A percentile compares a stretch with the other conserved stretches of the same genome.
phyloP scores from a whole-genome alignment of 1,139 yeast genomes.

The Zygosaccharomyces pseudobailii region DNA sequence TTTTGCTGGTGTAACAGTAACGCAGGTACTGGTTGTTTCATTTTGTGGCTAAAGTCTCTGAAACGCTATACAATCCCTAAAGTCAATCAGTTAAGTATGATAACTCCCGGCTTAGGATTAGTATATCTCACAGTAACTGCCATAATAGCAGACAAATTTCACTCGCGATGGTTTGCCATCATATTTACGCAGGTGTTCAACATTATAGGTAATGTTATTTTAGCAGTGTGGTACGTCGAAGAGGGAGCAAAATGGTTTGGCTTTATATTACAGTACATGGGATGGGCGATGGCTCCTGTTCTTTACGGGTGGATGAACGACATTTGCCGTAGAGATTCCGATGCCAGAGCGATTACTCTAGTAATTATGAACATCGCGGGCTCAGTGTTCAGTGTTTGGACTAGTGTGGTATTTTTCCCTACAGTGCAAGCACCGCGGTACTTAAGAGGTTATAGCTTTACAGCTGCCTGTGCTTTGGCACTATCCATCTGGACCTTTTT shows the following conservation, averaged over 20 bases:
- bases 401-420: conserved; percentile 45
- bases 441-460: conserved; percentile 48
- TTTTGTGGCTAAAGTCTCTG: conserved; percentile 49
- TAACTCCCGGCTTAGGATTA: conserved; percentile 51
- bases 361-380: conserved; percentile 40
- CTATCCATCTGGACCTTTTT: conserved; percentile 48
- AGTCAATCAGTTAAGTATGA: conserved; percentile 41
- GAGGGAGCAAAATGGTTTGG: conserved; percentile 46
- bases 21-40: conserved; percentile 48
- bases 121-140: conserved; percentile 45
- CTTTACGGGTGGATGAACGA: conserved; percentile 40
- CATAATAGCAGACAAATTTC: conserved; percentile 47
- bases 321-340: conserved; percentile 39
- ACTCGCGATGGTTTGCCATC: conserved; percentile 55
- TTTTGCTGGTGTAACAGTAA: conserved; percentile 62
- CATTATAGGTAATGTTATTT: conserved; percentile 40
- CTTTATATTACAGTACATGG: conserved; percentile 42
- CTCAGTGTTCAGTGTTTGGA: conserved; percentile 40
- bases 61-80: conserved; percentile 38
- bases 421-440: conserved; percentile 51
- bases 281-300: conserved; percentile 43
- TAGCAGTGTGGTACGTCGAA: conserved; percentile 45
- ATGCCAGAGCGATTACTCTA: conserved; percentile 38
- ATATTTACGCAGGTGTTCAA: conserved; percentile 48
- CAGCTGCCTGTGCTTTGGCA: conserved; percentile 38